Evolutionary conservation across 176 grass and related monocot genomes (phyloP).

Genomic region (Puya raimondii): DNA sequence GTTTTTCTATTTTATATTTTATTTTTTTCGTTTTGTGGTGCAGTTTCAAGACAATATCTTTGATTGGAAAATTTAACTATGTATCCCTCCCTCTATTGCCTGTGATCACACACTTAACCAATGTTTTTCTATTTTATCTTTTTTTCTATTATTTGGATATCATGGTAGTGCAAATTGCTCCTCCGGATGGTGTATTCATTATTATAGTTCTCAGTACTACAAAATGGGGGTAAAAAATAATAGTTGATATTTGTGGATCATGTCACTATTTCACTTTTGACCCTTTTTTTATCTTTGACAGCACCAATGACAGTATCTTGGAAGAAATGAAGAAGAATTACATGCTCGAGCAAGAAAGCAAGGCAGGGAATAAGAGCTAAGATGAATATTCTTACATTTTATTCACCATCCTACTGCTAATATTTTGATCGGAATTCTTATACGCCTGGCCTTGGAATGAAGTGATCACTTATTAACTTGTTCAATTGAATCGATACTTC

Average conservation of each 20-base stretch:
- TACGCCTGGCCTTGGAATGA: constrained; percentile 12
- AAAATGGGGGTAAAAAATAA: too few species aligned
- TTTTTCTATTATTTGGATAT: too few species aligned
- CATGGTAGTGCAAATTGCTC: too few species aligned
- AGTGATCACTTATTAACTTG: background rate
- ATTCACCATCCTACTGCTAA: background rate
- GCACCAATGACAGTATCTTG: constrained; percentile 75
- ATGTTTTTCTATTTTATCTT: too few species aligned
- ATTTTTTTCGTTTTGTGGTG: too few species aligned
- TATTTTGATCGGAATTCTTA: constrained; percentile 11
- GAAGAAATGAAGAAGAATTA: constrained; percentile 95
- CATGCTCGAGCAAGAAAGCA: constrained; percentile 61
- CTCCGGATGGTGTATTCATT: too few species aligned
- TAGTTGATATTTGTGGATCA: background rate
- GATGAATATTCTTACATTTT: constrained; percentile 9
- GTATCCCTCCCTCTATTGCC: too few species aligned
- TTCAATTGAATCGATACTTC: background rate
- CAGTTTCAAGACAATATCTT: too few species aligned
- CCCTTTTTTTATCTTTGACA: constrained; percentile 26
- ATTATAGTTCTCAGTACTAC: too few species aligned
- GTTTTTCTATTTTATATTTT: too few species aligned
- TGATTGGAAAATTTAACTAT: too few species aligned
- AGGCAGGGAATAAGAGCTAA: constrained; percentile 27
- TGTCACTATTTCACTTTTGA: background rate
- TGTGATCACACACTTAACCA: too few species aligned